Evolutionary conservation across 108 stramenopile genomes (phyloP), one percentile per base, ranked within the genome.

Genomic region (Skeletonema grethae): DNA sequence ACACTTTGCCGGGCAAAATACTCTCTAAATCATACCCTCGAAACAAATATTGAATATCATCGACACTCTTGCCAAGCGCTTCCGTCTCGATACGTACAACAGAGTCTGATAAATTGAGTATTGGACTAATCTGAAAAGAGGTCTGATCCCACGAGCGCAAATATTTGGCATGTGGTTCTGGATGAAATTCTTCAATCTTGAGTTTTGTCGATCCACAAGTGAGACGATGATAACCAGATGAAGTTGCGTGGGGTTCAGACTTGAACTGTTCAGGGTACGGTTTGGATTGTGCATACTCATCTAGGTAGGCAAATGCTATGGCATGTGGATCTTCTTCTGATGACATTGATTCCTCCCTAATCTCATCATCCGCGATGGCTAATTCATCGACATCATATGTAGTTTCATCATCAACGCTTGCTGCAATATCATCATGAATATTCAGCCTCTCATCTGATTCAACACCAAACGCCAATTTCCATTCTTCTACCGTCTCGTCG

Each of bases 11-110:
- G 13, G 68, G 63, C 3, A 20, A 69, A 35, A 72, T 58, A 28
- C 65, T 62, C 46, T 63, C 57, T 50, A 80, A 39, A 60, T 82
- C 70, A 73, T 70, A 82, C 22, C 55, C 71, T 29, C 81, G 81
- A 72, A 76, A 82, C 2, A 72, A 55, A 63, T 72, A 77, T 36
- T 63, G 53, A 25, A 82, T 67, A 34, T 82, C 76, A 36, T 65
- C 75, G 11, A 63, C 50, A 18, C 35, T 73, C 5, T 38, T 25
- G 16, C 28, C 60, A 34, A 72, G 61, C 20, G 46, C 35, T 2
- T 28, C n/a, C 15, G 70, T 82, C 55, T 82, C 81, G 13, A 82
- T 60, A n/a, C 81, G 70, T 41, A 82, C 53, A 18, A 77, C 75
- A 10, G 81, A 77, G 63, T 82, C 81, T 10, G 79, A 80, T 9